phyloP scores from a whole-genome alignment of 352 stramenopile species.

The Thraustotheca clavata region DNA sequence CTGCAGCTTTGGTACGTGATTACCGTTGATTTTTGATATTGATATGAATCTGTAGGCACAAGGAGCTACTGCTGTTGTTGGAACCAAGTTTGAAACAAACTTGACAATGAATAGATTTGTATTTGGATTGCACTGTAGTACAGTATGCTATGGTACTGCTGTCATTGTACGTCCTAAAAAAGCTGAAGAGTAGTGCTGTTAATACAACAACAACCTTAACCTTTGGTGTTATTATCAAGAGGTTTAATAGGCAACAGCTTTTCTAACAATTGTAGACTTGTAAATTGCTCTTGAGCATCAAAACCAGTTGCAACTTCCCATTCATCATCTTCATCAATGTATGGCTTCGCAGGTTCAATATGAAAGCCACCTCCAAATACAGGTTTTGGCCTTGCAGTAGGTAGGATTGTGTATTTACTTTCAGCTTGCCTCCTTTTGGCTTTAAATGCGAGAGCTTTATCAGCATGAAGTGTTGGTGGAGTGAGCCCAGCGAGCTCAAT shows the following conservation, averaged over 20 bases:
- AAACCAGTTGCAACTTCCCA: too few species aligned
- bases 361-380: constrained; percentile 19
- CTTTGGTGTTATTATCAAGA: neutral
- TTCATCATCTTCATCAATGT: neutral
- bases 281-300: neutral
- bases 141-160: constrained; percentile 71
- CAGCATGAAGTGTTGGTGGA: too few species aligned
- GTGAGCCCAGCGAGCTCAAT: neutral
- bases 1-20: constrained; percentile 37
- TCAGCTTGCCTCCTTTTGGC: neutral
- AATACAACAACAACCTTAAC: constrained; percentile 3
- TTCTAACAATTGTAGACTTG: neutral
- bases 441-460: neutral
- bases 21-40: neutral
- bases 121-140: constrained; percentile 72
- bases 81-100: constrained; percentile 76
- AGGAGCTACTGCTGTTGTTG: constrained; percentile 65
- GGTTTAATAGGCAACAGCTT: neutral
- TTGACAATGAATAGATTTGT: constrained; percentile 81
- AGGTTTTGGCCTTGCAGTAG: neutral
- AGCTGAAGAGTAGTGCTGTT: neutral
- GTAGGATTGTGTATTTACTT: constrained; percentile 9
- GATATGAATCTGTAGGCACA: constrained; percentile 32
- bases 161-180: constrained; percentile 44
- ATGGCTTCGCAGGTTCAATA: neutral